Evolutionary conservation across 108 stramenopile genomes (phyloP), one percentile per base, ranked within the genome.

Genomic region (Bacterosira constricta): DNA sequence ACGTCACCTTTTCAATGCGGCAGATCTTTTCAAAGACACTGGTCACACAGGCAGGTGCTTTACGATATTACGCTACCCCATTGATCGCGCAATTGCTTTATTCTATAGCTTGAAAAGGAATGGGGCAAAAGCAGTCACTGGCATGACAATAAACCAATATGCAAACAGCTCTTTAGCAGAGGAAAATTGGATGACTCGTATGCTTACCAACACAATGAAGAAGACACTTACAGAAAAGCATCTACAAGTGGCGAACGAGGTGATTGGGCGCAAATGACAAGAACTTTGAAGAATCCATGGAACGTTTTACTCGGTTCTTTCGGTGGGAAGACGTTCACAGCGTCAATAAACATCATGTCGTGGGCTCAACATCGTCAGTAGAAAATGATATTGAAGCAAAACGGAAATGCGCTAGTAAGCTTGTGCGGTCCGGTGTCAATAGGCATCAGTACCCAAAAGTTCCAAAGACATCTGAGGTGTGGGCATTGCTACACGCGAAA

Each of bases 121-220:
- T 20, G 32, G 36, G 5, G 30, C 21, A 8, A 21, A 38, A 47
- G 67, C 36, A 42, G 26, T 65, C n/a, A 13, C 53, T 23, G 66
- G 47, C 21, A 52, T 80, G 49, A 51, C 79, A 10, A 66, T 80
- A 7, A 66, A 58, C 4, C 36, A 67, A 13, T 80, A 73, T 20
- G 71, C 72, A 0, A 63, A 57, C 18, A 63, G 69, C 21, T 38
- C 42, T 10, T 29, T 44, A 4, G 64, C 59, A 11, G 79, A 80
- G 56, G 49, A 74, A 12, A 77, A 77, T 77, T 77, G 76, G 68
- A 77, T 77, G 76, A 60, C 62, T 0, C 36, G 76, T 2, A 64
- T 67, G 12, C 25, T 77, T 20, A 45, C 66, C 4, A 50, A 50
- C 15, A 53, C 34, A 18, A 71, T 55, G 68, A 20, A 32, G 23